Conservation (phyloP, 2,329 filamentous ascomycete genomes). For the Cercospora brassicicola region DNA sequence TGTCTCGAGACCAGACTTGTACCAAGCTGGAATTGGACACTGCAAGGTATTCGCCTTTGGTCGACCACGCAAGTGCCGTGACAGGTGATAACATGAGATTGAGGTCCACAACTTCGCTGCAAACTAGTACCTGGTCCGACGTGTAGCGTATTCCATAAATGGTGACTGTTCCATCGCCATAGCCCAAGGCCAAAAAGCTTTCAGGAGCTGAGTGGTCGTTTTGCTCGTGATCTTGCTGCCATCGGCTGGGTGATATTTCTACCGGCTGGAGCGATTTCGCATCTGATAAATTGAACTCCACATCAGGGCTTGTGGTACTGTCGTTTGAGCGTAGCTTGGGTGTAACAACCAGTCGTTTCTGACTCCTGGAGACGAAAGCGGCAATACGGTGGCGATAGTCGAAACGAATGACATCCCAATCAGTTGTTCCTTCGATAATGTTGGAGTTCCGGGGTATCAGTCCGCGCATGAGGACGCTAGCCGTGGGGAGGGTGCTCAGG, state of each 20-base stretch:
- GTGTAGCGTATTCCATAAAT: slow-evolving; percentile 42
- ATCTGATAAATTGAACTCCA: slow-evolving; percentile 19
- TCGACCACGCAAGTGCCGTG: slow-evolving; percentile 48
- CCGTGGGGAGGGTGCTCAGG: slow-evolving; percentile 5
- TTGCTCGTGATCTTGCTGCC: slow-evolving; percentile 16
- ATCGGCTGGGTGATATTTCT: slow-evolving; percentile 41
- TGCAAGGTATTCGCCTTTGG: slow-evolving; percentile 46
- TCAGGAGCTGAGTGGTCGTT: slow-evolving; percentile 3
- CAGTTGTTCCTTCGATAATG: slow-evolving; percentile 17
- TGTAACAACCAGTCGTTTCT: slow-evolving; percentile 40
- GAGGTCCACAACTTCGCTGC: slow-evolving; percentile 26
- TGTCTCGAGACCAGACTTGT: slow-evolving; percentile 45
- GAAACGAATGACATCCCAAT: slow-evolving; percentile 40
- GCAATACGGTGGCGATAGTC: slow-evolving; percentile 38
- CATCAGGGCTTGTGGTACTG: slow-evolving; percentile 3
- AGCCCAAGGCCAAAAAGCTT: slow-evolving; percentile 43
- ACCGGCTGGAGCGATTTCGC: slow-evolving; percentile 40
- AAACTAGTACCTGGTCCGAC: slow-evolving; percentile 9
- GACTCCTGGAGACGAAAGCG: slow-evolving; percentile 37
- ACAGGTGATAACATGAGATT: slow-evolving; percentile 36
- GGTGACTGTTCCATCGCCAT: slow-evolving; percentile 43
- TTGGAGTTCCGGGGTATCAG: slow-evolving; percentile 22
- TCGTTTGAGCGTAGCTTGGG: slow-evolving; percentile 11
- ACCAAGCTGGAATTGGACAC: slow-evolving; percentile 47
- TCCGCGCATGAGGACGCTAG: slow-evolving; percentile 22